Evolutionary conservation across 352 stramenopile genomes (phyloP).

Genomic region (Phytopythium litorale): DNA sequence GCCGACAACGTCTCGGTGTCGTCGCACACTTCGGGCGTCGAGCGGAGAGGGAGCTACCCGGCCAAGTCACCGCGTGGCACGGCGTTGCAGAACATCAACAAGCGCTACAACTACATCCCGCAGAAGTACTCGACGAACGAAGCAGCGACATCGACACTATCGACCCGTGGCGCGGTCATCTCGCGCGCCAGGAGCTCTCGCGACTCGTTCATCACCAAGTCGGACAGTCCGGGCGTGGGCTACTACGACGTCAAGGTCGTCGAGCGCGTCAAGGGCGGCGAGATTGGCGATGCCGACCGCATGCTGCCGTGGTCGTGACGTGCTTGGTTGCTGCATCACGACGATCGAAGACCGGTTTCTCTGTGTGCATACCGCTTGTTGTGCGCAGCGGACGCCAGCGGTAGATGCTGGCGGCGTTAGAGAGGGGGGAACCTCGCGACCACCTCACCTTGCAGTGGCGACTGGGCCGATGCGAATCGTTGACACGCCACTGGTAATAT

Average conservation of each 20-base stretch:
- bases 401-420: neutral
- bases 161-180: constrained; percentile 66
- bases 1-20: constrained; percentile 52
- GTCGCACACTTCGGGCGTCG: constrained; percentile 37
- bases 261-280: constrained; percentile 59
- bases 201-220: constrained; percentile 72
- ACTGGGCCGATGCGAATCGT: neutral
- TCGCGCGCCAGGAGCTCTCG: constrained; percentile 52
- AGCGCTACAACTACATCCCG: constrained; percentile 69
- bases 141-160: constrained; percentile 48
- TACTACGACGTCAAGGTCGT: constrained; percentile 76
- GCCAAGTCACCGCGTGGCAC: constrained; percentile 31
- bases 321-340: neutral
- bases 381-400: neutral
- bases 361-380: neutral
- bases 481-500: neutral
- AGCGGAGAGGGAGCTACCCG: constrained; percentile 18
- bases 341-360: neutral
- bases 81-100: constrained; percentile 49
- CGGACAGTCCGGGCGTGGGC: constrained; percentile 61
- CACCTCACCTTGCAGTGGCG: neutral
- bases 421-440: neutral
- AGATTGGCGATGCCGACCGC: constrained; percentile 74
- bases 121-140: constrained; percentile 45
- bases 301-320: constrained; percentile 54